Base-by-base conservation (phyloP, 75 land plant genomes). In the Picea sitchensis region DNA sequence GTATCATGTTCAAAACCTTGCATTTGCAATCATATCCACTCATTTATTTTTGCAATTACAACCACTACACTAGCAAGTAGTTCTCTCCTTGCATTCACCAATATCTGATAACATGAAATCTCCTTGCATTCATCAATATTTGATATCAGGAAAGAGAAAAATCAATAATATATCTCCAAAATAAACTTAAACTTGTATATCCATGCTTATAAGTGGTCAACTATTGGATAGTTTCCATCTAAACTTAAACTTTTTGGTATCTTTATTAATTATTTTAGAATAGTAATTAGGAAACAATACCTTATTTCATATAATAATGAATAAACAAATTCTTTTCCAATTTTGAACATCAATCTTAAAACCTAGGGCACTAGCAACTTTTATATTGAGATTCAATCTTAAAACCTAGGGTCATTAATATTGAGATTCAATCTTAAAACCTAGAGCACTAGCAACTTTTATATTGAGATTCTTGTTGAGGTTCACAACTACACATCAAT, bases 391-490 rank as follows among this genome's bases (percentile, higher is more conserved):
- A 73, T 51, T 84, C 86, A 64, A 88, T 88, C 64, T 34, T 47
- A 67, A 86, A 86, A 18, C 91, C 91, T 31, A 1, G 54, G 5
- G 26, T 0, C 26, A 0, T 26, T 26, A 0, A 26, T 26, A 26
- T 26, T 26, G 26, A 26, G 26, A 26, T 26, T 89, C 82, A 64
- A 88, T 88, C 64, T 34, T 47, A 67, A 89, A 86, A 18, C 91
- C 91, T 31, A 3, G 91, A 88, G 61, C 91, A 89, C 17, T 78
- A 61, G 63, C 91, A 89, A 18, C 86, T 82, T 58, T 15, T 82
- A 62, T 80, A 5, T 56, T 83, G 73, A 44, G 68, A 73, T 51
- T 84, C 86, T 86, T 88, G 58, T 47, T 12, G 20, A 12, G 31
- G 15, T 65, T 65, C 13, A 4, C 68, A 65, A 12, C 30, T 17